Evolutionary conservation across 2,329 filamentous ascomycete genomes (phyloP).

Genomic region (Lachnellula cervina): DNA sequence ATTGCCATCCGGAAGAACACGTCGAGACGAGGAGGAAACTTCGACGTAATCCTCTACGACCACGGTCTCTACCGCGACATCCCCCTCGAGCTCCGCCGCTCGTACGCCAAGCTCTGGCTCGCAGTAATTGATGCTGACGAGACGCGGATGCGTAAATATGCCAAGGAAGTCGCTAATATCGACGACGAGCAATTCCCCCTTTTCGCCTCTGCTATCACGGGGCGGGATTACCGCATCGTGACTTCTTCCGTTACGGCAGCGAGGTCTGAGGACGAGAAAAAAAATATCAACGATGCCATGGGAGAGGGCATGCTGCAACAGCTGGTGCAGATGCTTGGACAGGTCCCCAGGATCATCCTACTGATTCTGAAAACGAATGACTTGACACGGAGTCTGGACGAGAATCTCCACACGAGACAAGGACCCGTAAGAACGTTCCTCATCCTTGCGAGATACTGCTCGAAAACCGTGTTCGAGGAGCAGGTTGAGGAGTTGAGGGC

Average conservation of each 20-base stretch:
- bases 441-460: constrained; percentile 65
- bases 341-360: constrained; percentile 87
- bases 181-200: constrained; percentile 87
- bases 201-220: constrained; percentile 94
- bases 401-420: constrained; percentile 73
- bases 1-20: constrained; percentile 83
- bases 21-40: constrained; percentile 62
- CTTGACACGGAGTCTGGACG: constrained; percentile 86
- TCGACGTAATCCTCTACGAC: constrained; percentile 94
- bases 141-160: constrained; percentile 78
- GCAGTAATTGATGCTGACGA: constrained; percentile 91
- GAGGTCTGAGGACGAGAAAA: constrained; percentile 72
- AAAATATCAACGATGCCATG: constrained; percentile 76
- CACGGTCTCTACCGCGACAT: constrained; percentile 96
- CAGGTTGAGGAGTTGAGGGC: constrained; percentile 52
- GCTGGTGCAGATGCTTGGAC: constrained; percentile 79
- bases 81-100: constrained; percentile 68
- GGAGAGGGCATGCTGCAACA: constrained; percentile 86
- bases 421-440: constrained; percentile 62
- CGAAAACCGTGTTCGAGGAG: constrained; percentile 61
- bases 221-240: constrained; percentile 79
- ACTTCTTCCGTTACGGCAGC: constrained; percentile 47
- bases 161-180: constrained; percentile 83
- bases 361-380: constrained; percentile 98
- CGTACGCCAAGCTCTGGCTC: constrained; percentile 96